phyloP scores from a whole-genome alignment of 2,329 filamentous ascomycete species.

The Beauveria medogensis region DNA sequence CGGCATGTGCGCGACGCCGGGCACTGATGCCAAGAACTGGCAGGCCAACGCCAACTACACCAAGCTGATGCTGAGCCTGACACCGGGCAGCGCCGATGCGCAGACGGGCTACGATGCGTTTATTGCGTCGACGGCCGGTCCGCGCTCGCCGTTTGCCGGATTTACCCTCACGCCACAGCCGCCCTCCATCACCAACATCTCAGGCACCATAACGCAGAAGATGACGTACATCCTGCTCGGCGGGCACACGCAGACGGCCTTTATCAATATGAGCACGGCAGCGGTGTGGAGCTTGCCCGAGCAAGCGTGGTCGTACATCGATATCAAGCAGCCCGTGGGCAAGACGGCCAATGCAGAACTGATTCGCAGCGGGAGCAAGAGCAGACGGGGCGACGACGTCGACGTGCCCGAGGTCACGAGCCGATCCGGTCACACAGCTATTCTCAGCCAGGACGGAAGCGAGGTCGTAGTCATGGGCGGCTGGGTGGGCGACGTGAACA shows the following conservation, averaged over 20 bases:
- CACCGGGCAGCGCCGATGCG: slow-evolving; percentile 30
- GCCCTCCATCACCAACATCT: slow-evolving; percentile 61
- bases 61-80: slow-evolving; percentile 65
- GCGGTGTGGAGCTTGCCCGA: slow-evolving; percentile 83
- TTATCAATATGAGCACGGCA: slow-evolving; percentile 89
- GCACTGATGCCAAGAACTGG: slow-evolving; percentile 43
- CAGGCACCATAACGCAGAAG: slow-evolving; percentile 59
- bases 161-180: slow-evolving; percentile 71
- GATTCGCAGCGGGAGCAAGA: slow-evolving; percentile 30
- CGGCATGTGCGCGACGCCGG: slow-evolving; percentile 70
- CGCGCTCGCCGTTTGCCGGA: slow-evolving; percentile 72
- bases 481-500: slow-evolving; percentile 78
- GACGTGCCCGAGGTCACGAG: slow-evolving; percentile 53
- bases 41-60: slow-evolving; percentile 68
- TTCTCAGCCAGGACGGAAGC: slow-evolving; percentile 69
- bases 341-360: slow-evolving; percentile 44
- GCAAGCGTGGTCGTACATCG: slow-evolving; percentile 76
- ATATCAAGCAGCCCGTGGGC: slow-evolving; percentile 41
- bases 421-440: slow-evolving; percentile 79
- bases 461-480: slow-evolving; percentile 77
- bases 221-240: slow-evolving; percentile 75
- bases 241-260: slow-evolving; percentile 74
- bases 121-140: slow-evolving; percentile 43
- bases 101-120: slow-evolving; percentile 27
- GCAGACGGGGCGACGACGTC: neutral